Evolutionary conservation across 2,329 filamentous ascomycete genomes (phyloP).

Genomic region (Aureobasidium vineae): DNA sequence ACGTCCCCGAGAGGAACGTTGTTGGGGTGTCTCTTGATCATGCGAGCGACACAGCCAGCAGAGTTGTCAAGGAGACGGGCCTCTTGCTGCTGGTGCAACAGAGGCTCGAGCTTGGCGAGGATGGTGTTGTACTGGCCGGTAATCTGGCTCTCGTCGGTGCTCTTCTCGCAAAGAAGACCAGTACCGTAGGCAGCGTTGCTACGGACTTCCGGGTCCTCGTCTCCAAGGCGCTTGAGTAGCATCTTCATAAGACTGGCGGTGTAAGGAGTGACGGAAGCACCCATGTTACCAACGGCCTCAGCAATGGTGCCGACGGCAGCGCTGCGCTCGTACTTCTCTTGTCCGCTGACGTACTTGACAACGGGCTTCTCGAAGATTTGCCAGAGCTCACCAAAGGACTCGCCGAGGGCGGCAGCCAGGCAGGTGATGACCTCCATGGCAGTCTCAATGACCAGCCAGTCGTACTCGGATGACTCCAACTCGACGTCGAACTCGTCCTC

Average conservation of each 20-base stretch:
- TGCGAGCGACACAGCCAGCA: constrained; percentile 82
- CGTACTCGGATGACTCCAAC: constrained; percentile 85
- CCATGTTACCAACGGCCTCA: constrained; percentile 85
- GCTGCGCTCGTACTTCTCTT: constrained; percentile 82
- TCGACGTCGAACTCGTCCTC: constrained; percentile 70
- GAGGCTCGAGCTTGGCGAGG: constrained; percentile 79
- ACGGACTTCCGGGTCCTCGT: constrained; percentile 88
- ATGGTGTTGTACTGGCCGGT: constrained; percentile 73
- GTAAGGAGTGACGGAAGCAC: constrained; percentile 73
- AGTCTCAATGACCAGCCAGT: constrained; percentile 95
- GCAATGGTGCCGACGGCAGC: constrained; percentile 90
- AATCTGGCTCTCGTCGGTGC: constrained; percentile 69
- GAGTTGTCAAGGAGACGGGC: constrained; percentile 89
- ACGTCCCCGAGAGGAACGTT: constrained; percentile 77
- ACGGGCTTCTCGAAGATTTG: constrained; percentile 94
- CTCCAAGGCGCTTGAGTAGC: constrained; percentile 79
- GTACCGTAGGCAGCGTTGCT: constrained; percentile 93
- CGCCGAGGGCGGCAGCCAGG: constrained; percentile 76
- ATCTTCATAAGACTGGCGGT: constrained; percentile 74
- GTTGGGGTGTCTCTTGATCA: constrained; percentile 88
- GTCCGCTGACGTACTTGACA: constrained; percentile 81
- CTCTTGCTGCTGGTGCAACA: constrained; percentile 69
- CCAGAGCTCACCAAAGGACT: constrained; percentile 82
- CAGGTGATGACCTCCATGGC: constrained; percentile 87
- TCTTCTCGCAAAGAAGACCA: constrained; percentile 80